Base-by-base conservation (phyloP, 257 asterid species). In the Lantana camara region DNA sequence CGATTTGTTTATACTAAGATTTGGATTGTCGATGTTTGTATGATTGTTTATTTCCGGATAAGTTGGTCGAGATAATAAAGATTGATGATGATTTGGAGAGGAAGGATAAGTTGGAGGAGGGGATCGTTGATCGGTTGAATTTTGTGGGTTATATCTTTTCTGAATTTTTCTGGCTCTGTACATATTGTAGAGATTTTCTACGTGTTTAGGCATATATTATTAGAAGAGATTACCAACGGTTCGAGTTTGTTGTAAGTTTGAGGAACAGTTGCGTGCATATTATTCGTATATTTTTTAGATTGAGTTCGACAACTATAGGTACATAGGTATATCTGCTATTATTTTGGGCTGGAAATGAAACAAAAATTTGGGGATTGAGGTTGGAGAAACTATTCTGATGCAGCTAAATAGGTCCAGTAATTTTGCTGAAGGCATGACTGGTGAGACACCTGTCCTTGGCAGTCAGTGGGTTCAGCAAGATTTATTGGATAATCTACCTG, bases 401-500 rank as follows among this genome's bases (percentile, higher is more conserved):
- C 71, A 80, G 72, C 75, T 67, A 27, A 71, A 70, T 71, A 74
- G 67, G 69, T 68, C 77, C 38, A 62, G 71, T 68, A 55, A 61
- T 77, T 58, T 57, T 60, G 73, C 77, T 40, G 82, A 74, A 70
- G 60, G 71, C 65, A 50, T 71, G 75, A 44, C 56, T 40, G 71
- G 75, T 7, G 83, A 75, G 69, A 70, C 60, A 30, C 74, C 77
- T 49, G 73, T 74, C 53, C 59, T 77, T 21, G 24, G 70, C 53
- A 70, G 75, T 77, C 85, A 62, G 59, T 55, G 69, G 75, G 42
- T 70, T 60, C 82, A 67, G 73, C 82, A 71, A 69, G 85, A 74
- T 60, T 64, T 71, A 15, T 19, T 63, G 51, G 75, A 60, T 11
- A 14, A 66, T 46, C 60, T 70, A 35, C 29, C 62, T 15, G 46